These are phyloP conservation scores for Aspergillus homomorphus DNA, from an alignment of 495 filamentous ascomycete genomes.

Conservation along the genomic window DNA sequence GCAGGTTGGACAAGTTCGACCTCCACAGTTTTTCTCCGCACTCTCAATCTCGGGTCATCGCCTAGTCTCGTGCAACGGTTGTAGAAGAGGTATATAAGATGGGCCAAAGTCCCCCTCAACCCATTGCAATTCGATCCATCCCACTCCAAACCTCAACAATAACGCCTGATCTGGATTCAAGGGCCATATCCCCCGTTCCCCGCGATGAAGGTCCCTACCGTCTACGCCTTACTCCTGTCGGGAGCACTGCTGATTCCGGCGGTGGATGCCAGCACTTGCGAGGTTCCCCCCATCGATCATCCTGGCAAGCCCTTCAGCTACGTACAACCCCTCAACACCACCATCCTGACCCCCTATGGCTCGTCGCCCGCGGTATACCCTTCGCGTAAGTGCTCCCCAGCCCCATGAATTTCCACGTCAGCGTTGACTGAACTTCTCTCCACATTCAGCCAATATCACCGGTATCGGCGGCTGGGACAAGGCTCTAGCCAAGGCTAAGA, in stretches of 20 bases:
- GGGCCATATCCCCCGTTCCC: no score
- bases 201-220: not conserved
- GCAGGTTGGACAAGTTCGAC: no score
- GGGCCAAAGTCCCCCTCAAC: no score
- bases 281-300: not conserved
- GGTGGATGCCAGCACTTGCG: not conserved
- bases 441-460: slow-evolving; percentile 1
- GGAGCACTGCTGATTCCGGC: not conserved
- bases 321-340: slow-evolving; percentile 27
- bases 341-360: slow-evolving; percentile 23
- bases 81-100: no score
- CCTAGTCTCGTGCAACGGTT: no score
- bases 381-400: slow-evolving; percentile 18
- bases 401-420: not conserved
- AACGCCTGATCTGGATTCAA: no score
- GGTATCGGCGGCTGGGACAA: slow-evolving; percentile 63
- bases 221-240: not conserved
- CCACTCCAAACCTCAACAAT: no score
- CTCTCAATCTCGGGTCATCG: no score
- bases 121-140: no score
- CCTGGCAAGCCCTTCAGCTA: slow-evolving; percentile 17
- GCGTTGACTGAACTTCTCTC: not conserved
- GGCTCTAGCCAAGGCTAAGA: slow-evolving; percentile 64
- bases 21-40: no score
- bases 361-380: slow-evolving; percentile 23